Evolutionary conservation across 352 stramenopile genomes (phyloP).

Genomic region (Lagenidium giganteum): DNA sequence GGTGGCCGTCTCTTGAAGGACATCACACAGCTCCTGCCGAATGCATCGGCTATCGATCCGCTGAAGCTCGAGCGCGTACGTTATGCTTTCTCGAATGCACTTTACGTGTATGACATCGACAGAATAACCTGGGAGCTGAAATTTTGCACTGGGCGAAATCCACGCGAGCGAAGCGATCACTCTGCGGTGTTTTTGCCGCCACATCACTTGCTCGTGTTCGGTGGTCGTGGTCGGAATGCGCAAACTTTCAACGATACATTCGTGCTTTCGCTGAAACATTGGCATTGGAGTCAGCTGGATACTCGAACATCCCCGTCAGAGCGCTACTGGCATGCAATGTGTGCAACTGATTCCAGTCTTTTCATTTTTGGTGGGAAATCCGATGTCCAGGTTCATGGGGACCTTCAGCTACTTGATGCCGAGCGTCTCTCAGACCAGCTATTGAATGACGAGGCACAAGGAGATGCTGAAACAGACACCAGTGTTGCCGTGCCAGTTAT

Average conservation of each 20-base stretch:
- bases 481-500: neutral
- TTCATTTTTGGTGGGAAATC: slow-evolving; percentile 68
- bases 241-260: slow-evolving; percentile 45
- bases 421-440: neutral
- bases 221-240: slow-evolving; percentile 46
- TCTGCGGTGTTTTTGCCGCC: slow-evolving; percentile 44
- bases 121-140: slow-evolving; percentile 28
- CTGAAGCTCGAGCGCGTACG: slow-evolving; percentile 51
- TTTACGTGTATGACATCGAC: slow-evolving; percentile 43
- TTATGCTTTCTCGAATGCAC: slow-evolving; percentile 55
- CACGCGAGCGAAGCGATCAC: slow-evolving; percentile 50
- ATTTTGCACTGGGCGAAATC: slow-evolving; percentile 28
- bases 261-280: slow-evolving; percentile 34
- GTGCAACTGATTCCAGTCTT: slow-evolving; percentile 25
- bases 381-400: slow-evolving; percentile 36
- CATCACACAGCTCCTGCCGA: slow-evolving; percentile 31
- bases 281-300: slow-evolving; percentile 34
- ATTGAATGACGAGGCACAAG: too few species aligned
- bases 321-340: slow-evolving; percentile 21
- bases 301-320: slow-evolving; percentile 7
- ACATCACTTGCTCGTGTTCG: slow-evolving; percentile 41
- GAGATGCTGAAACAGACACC: neutral
- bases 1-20: slow-evolving; percentile 49
- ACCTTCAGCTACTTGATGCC: slow-evolving; percentile 35
- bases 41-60: slow-evolving; percentile 22